A percentile compares a stretch with the other conserved stretches of the same genome.
Evolutionary conservation across 352 stramenopile genomes (phyloP).

Genomic region (Globisporangium carolinianum): DNA sequence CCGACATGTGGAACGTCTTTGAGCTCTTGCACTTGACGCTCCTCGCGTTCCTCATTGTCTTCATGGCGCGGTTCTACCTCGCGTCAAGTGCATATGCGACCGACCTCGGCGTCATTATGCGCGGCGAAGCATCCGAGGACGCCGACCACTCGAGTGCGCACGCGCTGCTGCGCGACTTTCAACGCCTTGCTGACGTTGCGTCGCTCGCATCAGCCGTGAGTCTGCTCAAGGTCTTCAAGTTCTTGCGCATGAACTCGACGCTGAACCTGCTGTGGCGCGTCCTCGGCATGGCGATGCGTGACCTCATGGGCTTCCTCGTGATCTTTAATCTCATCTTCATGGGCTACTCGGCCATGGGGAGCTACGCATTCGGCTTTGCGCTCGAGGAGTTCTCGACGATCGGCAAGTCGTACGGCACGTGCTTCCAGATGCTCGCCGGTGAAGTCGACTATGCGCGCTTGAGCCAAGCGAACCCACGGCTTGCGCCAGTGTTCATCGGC

Average conservation of each 20-base stretch:
- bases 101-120: constrained; percentile 35
- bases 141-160: constrained; percentile 60
- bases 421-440: constrained; percentile 83
- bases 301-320: constrained; percentile 85
- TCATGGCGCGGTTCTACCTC: constrained; percentile 63
- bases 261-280: constrained; percentile 83
- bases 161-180: constrained; percentile 55
- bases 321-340: constrained; percentile 88
- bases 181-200: constrained; percentile 69
- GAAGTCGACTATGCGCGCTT: constrained; percentile 77
- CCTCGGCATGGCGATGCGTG: constrained; percentile 72
- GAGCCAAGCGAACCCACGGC: constrained; percentile 67
- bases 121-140: constrained; percentile 27
- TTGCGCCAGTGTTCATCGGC: constrained; percentile 77
- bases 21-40: constrained; percentile 72
- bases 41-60: constrained; percentile 50
- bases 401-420: constrained; percentile 73
- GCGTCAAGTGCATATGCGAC: constrained; percentile 41
- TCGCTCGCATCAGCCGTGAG: constrained; percentile 71
- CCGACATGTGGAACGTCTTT: constrained; percentile 88
- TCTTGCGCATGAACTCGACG: constrained; percentile 87
- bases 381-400: constrained; percentile 83
- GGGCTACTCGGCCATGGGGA: constrained; percentile 81
- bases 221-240: constrained; percentile 87
- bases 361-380: constrained; percentile 76